Conservation (phyloP, 495 filamentous ascomycete species). For the Gamarada debralockiae region DNA sequence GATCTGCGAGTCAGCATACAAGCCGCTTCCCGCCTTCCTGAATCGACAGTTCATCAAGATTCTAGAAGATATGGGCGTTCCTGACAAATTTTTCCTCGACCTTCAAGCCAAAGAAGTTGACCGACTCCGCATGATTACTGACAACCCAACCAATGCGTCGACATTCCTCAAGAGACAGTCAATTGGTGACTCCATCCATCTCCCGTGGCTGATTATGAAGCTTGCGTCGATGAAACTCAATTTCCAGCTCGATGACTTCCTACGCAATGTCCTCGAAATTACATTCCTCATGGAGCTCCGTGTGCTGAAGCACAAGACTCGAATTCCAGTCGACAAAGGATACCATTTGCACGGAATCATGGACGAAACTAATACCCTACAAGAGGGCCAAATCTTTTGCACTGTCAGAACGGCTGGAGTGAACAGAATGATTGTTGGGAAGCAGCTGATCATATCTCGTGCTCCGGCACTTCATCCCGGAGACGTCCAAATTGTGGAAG, state of each 20-base stretch:
- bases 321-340: conserved; percentile 66
- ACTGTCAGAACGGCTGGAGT: conserved; percentile 34
- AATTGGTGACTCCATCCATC: conserved; percentile 48
- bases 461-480: conserved; percentile 77
- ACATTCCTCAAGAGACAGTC: conserved; percentile 53
- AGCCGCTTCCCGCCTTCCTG: conserved; percentile 62
- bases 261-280: conserved; percentile 60
- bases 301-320: conserved; percentile 68
- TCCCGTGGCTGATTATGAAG: conserved; percentile 55
- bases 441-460: conserved; percentile 57
- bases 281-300: conserved; percentile 61
- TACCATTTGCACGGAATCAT: conserved; percentile 74
- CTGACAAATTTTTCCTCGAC: conserved; percentile 50
- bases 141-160: conserved; percentile 51
- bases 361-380: conserved; percentile 70
- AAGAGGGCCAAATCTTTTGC: conserved; percentile 62
- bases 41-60: conserved; percentile 81
- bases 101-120: conserved; percentile 55
- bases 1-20: conserved; percentile 65
- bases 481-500: conserved; percentile 64
- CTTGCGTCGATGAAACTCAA: conserved; percentile 49
- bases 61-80: conserved; percentile 65
- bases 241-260: conserved; percentile 62
- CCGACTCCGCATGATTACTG: conserved; percentile 51
- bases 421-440: conserved; percentile 20